Conservation (phyloP, 139 green algal species). For the Coelastrella sp. region DNA sequence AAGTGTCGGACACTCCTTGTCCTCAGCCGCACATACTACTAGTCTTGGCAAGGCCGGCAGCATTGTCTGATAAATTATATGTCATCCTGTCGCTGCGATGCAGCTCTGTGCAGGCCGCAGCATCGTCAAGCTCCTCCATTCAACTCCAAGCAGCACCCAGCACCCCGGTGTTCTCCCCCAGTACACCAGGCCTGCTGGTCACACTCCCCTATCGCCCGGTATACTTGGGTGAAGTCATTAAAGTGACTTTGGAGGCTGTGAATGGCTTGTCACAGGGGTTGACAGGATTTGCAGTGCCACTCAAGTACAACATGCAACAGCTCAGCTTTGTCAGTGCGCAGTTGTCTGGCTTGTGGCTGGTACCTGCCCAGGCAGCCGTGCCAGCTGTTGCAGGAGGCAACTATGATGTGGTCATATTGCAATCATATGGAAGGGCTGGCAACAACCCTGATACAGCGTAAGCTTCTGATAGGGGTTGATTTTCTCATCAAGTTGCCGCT, state of each 20-base stretch:
- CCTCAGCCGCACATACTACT: no score
- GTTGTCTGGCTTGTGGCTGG: not conserved
- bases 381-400: not conserved
- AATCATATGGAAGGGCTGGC: not conserved
- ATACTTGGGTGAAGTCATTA: conserved; percentile 51
- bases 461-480: not conserved
- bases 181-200: conserved; percentile 41
- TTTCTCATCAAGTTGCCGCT: conserved; percentile 35
- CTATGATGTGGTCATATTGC: not conserved
- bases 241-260: conserved; percentile 50
- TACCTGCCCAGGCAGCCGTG: not conserved
- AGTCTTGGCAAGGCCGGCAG: no score
- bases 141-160: conserved; percentile 34
- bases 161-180: conserved; percentile 4
- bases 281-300: conserved; percentile 37
- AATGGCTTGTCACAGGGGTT: conserved; percentile 32
- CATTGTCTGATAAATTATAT: not conserved
- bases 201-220: conserved; percentile 50
- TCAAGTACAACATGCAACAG: conserved; percentile 12
- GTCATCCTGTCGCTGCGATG: not conserved
- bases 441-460: conserved; percentile 33
- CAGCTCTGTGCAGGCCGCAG: conserved; percentile 24
- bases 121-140: not conserved
- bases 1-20: no score
- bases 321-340: not conserved